These are phyloP conservation scores for Erysiphe pisi DNA, from an alignment of 2,329 filamentous ascomycete genomes.

Conservation along the genomic window DNA sequence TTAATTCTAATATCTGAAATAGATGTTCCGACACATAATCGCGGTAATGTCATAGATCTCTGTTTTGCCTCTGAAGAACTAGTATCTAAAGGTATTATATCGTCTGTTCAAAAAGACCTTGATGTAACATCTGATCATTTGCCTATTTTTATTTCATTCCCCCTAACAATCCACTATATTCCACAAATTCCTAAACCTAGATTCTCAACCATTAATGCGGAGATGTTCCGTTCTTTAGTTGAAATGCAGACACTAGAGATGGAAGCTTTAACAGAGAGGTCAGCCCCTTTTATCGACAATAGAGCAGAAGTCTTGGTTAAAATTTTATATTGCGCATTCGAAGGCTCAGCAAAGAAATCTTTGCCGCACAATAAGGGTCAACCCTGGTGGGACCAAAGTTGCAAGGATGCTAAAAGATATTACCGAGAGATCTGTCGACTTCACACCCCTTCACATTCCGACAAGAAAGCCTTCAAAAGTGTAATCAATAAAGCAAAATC, in stretches of 20 bases:
- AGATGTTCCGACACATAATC: neutral
- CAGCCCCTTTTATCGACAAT: neutral
- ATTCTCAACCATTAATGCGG: neutral
- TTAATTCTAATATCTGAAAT: neutral
- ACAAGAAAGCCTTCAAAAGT: neutral
- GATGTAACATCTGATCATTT: neutral
- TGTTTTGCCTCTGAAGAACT: neutral
- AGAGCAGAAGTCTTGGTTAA: neutral
- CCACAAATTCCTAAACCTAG: neutral
- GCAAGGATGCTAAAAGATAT: neutral
- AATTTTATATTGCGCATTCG: neutral
- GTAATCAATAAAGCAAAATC: neutral
- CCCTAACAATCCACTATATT: neutral
- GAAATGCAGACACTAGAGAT: neutral
- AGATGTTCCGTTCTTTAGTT: neutral
- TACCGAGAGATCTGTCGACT: neutral
- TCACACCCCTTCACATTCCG: neutral
- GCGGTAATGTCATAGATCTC: neutral
- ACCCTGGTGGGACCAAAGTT: conserved; percentile 18
- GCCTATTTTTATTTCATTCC: neutral
- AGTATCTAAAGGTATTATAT: neutral
- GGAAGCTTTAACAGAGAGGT: neutral
- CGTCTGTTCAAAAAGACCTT: too few relatives aligned
- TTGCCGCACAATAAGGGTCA: neutral
- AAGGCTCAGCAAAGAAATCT: neutral